Conservation (phyloP, 2,329 filamentous ascomycete species). For the Neonectria neomacrospora region DNA sequence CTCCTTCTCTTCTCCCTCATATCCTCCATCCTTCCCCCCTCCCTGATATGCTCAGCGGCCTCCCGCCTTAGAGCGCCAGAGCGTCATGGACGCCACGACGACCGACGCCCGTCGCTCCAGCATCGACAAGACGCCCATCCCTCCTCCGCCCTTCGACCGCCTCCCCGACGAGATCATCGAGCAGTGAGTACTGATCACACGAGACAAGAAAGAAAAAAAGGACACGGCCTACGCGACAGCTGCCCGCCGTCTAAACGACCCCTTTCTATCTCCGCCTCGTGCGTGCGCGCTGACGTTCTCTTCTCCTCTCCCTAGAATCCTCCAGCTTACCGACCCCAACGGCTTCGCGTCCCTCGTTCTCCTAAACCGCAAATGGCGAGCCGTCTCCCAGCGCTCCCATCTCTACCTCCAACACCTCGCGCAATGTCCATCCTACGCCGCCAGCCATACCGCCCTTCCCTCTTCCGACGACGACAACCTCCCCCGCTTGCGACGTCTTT, state of each 20-base stretch:
- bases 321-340: constrained; percentile 68
- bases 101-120: constrained; percentile 47
- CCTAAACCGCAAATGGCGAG: constrained; percentile 73
- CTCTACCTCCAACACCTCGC: constrained; percentile 72
- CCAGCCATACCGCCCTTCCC: constrained; percentile 58
- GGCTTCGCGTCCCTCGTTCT: constrained; percentile 74
- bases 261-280: not conserved
- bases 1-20: not conserved
- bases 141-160: constrained; percentile 59
- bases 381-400: constrained; percentile 70
- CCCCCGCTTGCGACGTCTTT: constrained; percentile 70
- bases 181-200: constrained; percentile 62
- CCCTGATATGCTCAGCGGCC: constrained; percentile 40
- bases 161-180: constrained; percentile 77
- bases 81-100: constrained; percentile 48
- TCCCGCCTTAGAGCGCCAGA: constrained; percentile 38
- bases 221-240: not conserved
- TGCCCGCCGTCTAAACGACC: not conserved
- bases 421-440: constrained; percentile 68
- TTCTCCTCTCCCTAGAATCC: constrained; percentile 60
- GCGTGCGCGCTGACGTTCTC: constrained; percentile 32
- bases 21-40: constrained; percentile 6
- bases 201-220: no score
- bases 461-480: constrained; percentile 62
- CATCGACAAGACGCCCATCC: constrained; percentile 49